Evolutionary conservation across 768 basidiomycete species (phyloP), one percentile per base, ranked within the genome.

Genomic region (Lactarius sp.): DNA sequence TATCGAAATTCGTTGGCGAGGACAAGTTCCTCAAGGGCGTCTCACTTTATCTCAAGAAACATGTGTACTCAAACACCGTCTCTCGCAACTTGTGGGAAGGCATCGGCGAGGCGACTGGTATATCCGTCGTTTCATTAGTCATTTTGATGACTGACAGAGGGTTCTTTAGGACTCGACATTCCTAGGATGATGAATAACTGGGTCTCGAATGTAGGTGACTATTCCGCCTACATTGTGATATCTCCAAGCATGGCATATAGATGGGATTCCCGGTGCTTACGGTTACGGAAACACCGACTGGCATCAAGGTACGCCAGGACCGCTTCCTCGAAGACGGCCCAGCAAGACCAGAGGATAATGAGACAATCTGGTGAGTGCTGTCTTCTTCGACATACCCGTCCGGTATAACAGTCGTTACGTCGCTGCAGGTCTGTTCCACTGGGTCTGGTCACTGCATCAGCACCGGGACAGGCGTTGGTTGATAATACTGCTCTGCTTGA

Each of bases 31-130:
- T 94, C 56, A 84, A 85, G 69, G 91, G 92, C 39, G 93, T 96
- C 51, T 93, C 93, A 2, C 81, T 91, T 62, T 98, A 98, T 77
- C 84, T 98, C 66, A 95, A 94, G 78, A 84, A 86, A 66, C 87
- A 91, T 68, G 77, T 94, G 8, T 98, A 88, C 73, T 85, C 81
- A 31, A 97, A 93, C 75, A 91, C 87, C 53, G 83, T 86, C 53
- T 95, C 94, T 3, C 83, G 80, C 51, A 90, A 98, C 70, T 80
- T 98, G 5, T 97, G 93, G 90, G 79, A 86, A 60, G 94, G 92
- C 36, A 92, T 98, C 60, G 78, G 83, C 53, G 79, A 82, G 67
- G 85, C 93, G 2, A 90, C 86, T 46, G 87, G 82, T 78, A 67
- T 51, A 69, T 49, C 16, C 34, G 47, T 8, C 22, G n/a, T 31